Conservation (phyloP, 2,329 filamentous ascomycete genomes). For the Lachnellula occidentalis region DNA sequence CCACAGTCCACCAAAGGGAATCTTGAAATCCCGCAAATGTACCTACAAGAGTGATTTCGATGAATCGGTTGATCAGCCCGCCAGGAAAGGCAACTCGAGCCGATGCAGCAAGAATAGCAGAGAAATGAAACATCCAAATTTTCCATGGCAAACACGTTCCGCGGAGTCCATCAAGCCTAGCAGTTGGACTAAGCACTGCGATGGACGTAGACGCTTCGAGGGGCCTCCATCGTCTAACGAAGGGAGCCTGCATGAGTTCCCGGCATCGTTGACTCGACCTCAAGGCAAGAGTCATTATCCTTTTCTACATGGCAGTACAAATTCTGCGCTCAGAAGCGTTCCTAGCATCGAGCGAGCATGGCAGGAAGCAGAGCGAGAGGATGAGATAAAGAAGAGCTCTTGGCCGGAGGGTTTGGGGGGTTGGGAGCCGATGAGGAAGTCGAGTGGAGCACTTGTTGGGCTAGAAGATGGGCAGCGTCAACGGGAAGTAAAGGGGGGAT, state of each 20-base stretch:
- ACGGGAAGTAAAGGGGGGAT: too few relatives aligned
- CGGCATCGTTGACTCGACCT: neutral
- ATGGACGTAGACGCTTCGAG: neutral
- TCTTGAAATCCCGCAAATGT: neutral
- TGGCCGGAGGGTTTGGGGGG: too few relatives aligned
- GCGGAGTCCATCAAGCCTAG: neutral
- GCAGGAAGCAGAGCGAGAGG: too few relatives aligned
- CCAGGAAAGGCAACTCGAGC: neutral
- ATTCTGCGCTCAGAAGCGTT: slow-evolving; percentile 32
- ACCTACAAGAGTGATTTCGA: too few relatives aligned
- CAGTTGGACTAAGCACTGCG: neutral
- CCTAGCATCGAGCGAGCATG: slow-evolving; percentile 30
- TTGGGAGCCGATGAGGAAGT: too few relatives aligned
- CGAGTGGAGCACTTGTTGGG: too few relatives aligned
- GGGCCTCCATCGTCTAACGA: neutral
- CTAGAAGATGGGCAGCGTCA: too few relatives aligned
- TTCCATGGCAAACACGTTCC: neutral
- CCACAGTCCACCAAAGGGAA: neutral
- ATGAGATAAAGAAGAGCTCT: too few relatives aligned
- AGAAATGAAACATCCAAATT: neutral
- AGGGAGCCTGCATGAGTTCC: neutral
- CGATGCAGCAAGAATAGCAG: neutral
- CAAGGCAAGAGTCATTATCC: neutral
- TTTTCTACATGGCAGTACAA: neutral
- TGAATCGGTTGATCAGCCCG: too few relatives aligned